Conservation (phyloP, 2,329 filamentous ascomycete species). For the Elsinoe perseae region DNA sequence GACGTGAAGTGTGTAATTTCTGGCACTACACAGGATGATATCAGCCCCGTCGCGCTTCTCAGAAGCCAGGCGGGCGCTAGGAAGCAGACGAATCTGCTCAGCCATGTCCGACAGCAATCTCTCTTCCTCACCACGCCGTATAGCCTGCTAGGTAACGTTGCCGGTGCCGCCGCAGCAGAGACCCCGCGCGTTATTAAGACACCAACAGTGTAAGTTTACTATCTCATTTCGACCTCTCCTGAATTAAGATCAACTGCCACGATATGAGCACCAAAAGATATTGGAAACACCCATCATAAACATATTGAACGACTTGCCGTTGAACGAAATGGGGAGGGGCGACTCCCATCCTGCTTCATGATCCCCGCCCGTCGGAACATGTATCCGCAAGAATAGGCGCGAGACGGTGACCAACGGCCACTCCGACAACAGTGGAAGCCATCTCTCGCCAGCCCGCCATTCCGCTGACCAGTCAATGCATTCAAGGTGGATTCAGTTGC, state of each 20-base stretch:
- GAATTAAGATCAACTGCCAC: not conserved
- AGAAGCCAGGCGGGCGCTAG: too few species aligned
- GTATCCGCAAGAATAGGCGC: not conserved
- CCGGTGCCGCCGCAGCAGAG: not conserved
- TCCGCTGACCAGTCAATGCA: not conserved
- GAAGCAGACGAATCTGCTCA: not conserved
- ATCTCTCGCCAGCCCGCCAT: not conserved
- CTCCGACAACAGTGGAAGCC: not conserved
- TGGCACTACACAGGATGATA: not conserved
- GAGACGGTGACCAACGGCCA: not conserved
- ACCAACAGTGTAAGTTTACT: not conserved
- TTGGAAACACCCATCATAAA: not conserved
- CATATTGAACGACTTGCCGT: not conserved
- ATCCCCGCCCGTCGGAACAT: not conserved
- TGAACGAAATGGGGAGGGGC: not conserved
- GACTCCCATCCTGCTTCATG: not conserved
- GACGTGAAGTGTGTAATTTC: not conserved
- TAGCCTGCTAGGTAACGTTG: not conserved
- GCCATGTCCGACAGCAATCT: not conserved
- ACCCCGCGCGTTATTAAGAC: not conserved
- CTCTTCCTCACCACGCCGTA: not conserved
- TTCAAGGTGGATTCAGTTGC: not conserved
- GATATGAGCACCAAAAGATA: not conserved
- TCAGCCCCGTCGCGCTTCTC: not conserved
- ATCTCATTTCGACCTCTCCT: not conserved